Percentiles rank a stretch among this genome's conserved stretches.
Evolutionary conservation across 73 alveolate species (phyloP).

Genomic region (Stentor coeruleus): DNA sequence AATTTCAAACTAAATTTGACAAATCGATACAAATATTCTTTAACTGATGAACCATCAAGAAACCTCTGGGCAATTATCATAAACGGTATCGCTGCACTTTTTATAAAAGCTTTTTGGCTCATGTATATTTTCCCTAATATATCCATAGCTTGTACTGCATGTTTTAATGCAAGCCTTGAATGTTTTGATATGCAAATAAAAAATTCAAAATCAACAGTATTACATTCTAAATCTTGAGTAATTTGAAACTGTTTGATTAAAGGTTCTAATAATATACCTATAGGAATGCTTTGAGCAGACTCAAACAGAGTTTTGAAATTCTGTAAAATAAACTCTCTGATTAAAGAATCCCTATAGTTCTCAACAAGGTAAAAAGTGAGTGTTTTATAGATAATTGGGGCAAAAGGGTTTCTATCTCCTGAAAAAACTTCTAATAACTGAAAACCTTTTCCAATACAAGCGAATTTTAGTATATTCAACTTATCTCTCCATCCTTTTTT

Average conservation of each 20-base stretch:
- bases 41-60: constrained; percentile 46
- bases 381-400: constrained; percentile 86
- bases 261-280: constrained; percentile 90
- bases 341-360: constrained; percentile 74
- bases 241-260: constrained; percentile 78
- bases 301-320: constrained; percentile 78
- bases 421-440: constrained; percentile 71
- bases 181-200: constrained; percentile 86
- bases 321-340: constrained; percentile 82
- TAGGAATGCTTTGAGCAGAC: constrained; percentile 85
- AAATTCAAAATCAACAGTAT: constrained; percentile 90
- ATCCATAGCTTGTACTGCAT: constrained; percentile 84
- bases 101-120: constrained; percentile 55
- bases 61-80: constrained; percentile 60
- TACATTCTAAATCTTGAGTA: constrained; percentile 77
- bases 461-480: constrained; percentile 46
- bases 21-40: constrained; percentile 72
- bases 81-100: constrained; percentile 65
- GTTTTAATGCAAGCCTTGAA: constrained; percentile 82
- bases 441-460: constrained; percentile 53
- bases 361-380: constrained; percentile 91
- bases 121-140: constrained; percentile 87
- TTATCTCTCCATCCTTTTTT: constrained; percentile 67
- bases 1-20: constrained; percentile 57
- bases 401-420: constrained; percentile 84